Conservation (phyloP, 1,284 basidiomycete genomes). For the Coniferiporia sulphurascens region DNA sequence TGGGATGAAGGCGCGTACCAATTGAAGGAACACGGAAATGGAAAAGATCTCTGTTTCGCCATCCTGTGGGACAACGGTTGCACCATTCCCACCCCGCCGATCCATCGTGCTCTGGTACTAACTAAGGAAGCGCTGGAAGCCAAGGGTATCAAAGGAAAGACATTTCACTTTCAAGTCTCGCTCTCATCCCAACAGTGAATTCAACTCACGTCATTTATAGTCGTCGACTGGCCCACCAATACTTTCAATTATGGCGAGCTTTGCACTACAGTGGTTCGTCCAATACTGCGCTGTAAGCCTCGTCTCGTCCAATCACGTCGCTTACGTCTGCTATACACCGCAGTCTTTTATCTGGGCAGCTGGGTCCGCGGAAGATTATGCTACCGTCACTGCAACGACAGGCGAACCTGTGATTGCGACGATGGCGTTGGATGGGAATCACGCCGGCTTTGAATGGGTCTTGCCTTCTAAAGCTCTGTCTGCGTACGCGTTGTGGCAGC, state of each 20-base stretch:
- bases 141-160: conserved; percentile 62
- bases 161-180: neutral
- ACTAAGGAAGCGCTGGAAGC: conserved; percentile 52
- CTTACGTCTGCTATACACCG: neutral
- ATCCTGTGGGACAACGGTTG: conserved; percentile 61
- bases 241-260: conserved; percentile 39
- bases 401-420: conserved; percentile 49
- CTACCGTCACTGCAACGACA: conserved; percentile 31
- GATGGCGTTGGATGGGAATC: conserved; percentile 37
- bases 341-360: conserved; percentile 39
- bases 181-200: neutral
- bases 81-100: conserved; percentile 66
- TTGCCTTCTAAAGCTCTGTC: conserved; percentile 26
- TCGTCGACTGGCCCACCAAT: conserved; percentile 33
- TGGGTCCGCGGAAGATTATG: conserved; percentile 41
- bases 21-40: conserved; percentile 55
- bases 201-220: conserved; percentile 23
- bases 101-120: conserved; percentile 56
- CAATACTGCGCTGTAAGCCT: conserved; percentile 1
- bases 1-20: conserved; percentile 61
- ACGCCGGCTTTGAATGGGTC: conserved; percentile 20
- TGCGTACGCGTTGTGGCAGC: conserved; percentile 54
- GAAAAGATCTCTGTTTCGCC: conserved; percentile 54
- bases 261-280: conserved; percentile 31
- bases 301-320: neutral